Percentiles rank a stretch among this genome's conserved stretches.
These are phyloP conservation scores for Trichophyton benhamiae DNA, from an alignment of 2,329 filamentous ascomycete genomes.

Conservation along the genomic window DNA sequence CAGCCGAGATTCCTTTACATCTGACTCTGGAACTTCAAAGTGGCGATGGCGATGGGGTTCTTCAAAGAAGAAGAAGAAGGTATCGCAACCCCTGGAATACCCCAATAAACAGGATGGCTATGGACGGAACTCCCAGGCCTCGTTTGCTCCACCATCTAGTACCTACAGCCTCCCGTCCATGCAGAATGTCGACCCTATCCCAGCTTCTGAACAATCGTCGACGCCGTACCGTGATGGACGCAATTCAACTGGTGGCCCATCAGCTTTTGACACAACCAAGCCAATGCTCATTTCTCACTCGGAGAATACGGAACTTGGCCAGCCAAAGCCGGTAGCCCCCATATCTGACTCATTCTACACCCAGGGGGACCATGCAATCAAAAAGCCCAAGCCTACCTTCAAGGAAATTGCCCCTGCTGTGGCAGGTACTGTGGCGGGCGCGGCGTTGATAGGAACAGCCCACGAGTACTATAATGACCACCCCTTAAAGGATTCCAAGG, in stretches of 20 bases:
- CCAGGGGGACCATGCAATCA: constrained; percentile 23
- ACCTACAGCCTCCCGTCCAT: constrained; percentile 23
- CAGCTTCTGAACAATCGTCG: constrained; percentile 51
- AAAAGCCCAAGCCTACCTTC: neutral
- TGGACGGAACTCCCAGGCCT: constrained; percentile 22
- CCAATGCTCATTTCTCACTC: constrained; percentile 31
- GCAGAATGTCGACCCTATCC: constrained; percentile 54
- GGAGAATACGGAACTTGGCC: constrained; percentile 59
- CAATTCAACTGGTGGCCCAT: neutral
- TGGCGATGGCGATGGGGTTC: constrained; percentile 52
- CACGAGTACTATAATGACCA: neutral
- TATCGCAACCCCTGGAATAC: constrained; percentile 21
- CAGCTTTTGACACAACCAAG: neutral
- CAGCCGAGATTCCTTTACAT: constrained; percentile 42
- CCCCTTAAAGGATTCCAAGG: neutral
- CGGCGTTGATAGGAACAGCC: neutral
- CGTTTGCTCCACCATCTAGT: constrained; percentile 9
- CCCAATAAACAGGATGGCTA: constrained; percentile 52
- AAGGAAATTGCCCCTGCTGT: constrained; percentile 26
- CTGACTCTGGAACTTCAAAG: constrained; percentile 44
- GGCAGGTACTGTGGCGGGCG: neutral
- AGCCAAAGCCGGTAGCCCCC: constrained; percentile 67
- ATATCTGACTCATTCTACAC: constrained; percentile 57
- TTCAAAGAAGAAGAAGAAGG: constrained; percentile 24
- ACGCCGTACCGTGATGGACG: constrained; percentile 39